These are phyloP conservation scores for Fonsecaea monophora DNA, from an alignment of 2,329 filamentous ascomycete genomes.

Conservation along the genomic window DNA sequence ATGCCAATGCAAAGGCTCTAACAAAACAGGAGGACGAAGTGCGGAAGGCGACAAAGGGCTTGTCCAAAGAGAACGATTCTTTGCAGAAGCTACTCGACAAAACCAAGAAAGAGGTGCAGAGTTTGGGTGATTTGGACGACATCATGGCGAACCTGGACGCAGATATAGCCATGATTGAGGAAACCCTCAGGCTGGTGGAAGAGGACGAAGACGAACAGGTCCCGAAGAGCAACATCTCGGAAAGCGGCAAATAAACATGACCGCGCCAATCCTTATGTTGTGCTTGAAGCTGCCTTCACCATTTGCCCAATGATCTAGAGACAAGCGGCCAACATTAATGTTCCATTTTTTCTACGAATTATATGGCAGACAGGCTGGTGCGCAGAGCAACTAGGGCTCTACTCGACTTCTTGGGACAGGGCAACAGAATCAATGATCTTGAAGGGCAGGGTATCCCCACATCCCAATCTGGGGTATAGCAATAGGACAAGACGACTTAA, in stretches of 20 bases:
- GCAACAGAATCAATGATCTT: too few relatives aligned
- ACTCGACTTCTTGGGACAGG: too few relatives aligned
- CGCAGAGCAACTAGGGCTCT: neutral
- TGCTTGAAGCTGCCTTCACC: neutral
- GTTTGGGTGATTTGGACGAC: slow-evolving; percentile 28
- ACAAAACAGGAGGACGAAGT: slow-evolving; percentile 63
- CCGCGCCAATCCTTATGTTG: neutral
- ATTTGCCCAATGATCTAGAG: neutral
- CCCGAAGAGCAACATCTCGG: slow-evolving; percentile 18
- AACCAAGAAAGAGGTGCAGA: slow-evolving; percentile 53
- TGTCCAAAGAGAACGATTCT: slow-evolving; percentile 61
- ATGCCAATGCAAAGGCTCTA: slow-evolving; percentile 61
- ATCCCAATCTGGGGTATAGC: neutral
- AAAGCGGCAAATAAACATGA: slow-evolving; percentile 19
- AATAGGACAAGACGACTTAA: neutral
- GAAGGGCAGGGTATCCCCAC: neutral
- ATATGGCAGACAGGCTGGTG: neutral
- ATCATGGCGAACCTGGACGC: slow-evolving; percentile 34
- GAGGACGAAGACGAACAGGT: slow-evolving; percentile 39
- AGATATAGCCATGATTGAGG: slow-evolving; percentile 49
- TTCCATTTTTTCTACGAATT: neutral
- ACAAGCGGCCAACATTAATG: too few relatives aligned
- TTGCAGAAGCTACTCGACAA: slow-evolving; percentile 62
- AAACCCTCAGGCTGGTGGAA: slow-evolving; percentile 50
- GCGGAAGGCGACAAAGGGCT: slow-evolving; percentile 55